These are phyloP conservation scores for Nematocida ausubeli DNA, from an alignment of 371 early-diverging fungal genomes.

Conservation along the genomic window DNA sequence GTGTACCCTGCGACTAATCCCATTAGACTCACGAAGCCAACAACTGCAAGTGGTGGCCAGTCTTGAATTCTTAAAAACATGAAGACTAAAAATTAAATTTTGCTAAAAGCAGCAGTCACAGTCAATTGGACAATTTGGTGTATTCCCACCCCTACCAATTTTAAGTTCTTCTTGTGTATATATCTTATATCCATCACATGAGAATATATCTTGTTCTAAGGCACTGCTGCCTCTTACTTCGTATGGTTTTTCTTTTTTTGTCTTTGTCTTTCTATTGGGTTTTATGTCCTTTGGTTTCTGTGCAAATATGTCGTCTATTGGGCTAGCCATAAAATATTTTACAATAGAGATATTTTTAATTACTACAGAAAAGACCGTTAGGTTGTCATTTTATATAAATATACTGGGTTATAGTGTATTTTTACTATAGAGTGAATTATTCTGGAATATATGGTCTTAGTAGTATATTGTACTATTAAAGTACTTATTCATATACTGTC, in stretches of 20 bases:
- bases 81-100: constrained; percentile 34
- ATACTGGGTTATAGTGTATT: too few species aligned
- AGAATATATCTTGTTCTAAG: background rate
- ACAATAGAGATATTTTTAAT: background rate
- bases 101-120: constrained; percentile 50
- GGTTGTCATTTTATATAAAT: too few species aligned
- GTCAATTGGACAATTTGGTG: constrained; percentile 42
- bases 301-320: constrained; percentile 25
- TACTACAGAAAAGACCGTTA: too few species aligned
- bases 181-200: constrained; percentile 37
- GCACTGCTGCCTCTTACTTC: background rate
- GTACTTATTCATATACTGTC: too few species aligned
- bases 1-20: background rate
- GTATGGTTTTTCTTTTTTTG: background rate
- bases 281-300: background rate
- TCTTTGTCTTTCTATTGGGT: background rate
- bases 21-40: background rate
- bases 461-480: too few species aligned
- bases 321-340: constrained; percentile 16
- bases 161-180: constrained; percentile 49
- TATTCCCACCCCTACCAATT: constrained; percentile 14
- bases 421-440: too few species aligned
- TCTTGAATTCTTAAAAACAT: constrained; percentile 24
- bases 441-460: too few species aligned
- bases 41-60: constrained; percentile 23